Conservation (phyloP, 2,329 filamentous ascomycete genomes). For the Anisogramma anomala region DNA sequence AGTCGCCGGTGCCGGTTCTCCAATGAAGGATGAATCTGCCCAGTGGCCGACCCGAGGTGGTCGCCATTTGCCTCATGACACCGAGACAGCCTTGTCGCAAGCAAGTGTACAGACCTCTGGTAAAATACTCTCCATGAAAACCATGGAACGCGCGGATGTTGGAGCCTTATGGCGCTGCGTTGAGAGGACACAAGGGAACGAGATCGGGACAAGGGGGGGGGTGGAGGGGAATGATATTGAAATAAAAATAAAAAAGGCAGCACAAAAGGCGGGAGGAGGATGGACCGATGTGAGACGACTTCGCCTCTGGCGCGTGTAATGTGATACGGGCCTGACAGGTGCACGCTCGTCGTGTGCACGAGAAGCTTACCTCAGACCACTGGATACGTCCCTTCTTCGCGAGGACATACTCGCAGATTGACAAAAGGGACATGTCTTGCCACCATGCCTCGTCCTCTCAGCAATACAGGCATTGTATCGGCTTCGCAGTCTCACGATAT, state of each 20-base stretch:
- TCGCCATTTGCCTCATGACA: too few relatives aligned
- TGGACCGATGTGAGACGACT: background rate
- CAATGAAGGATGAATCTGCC: too few relatives aligned
- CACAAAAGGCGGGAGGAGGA: background rate
- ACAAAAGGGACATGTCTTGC: background rate
- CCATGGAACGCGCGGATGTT: too few relatives aligned
- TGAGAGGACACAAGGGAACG: too few relatives aligned
- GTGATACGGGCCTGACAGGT: background rate
- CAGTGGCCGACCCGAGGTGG: too few relatives aligned
- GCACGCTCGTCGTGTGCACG: background rate
- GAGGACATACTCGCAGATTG: background rate
- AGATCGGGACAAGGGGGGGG: too few relatives aligned
- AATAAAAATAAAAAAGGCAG: background rate
- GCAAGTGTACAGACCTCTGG: too few relatives aligned
- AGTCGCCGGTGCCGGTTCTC: too few relatives aligned
- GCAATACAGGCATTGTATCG: background rate
- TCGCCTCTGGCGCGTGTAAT: constrained; percentile 2
- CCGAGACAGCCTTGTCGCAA: too few relatives aligned
- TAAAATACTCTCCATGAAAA: too few relatives aligned
- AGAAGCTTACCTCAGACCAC: background rate
- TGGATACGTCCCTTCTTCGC: background rate
- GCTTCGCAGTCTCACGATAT: background rate
- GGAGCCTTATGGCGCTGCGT: too few relatives aligned
- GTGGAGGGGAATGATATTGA: too few relatives aligned
- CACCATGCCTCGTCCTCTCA: background rate